Conservation (phyloP, 106 monocot species). For the Dioscorea zingiberensis region DNA sequence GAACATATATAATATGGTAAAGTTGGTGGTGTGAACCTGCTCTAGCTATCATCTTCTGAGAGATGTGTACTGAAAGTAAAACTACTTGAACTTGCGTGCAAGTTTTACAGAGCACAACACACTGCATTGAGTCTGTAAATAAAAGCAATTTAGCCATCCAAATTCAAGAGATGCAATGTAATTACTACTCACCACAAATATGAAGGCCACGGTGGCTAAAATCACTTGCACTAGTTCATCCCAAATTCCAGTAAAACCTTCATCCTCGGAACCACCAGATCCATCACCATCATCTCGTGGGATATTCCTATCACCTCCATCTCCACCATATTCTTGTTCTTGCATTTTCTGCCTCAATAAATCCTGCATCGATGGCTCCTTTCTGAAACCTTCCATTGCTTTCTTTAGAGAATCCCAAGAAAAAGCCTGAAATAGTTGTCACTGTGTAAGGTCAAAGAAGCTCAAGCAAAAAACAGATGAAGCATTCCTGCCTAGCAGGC, state of each 20-base stretch:
- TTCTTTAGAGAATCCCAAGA: conserved; percentile 26
- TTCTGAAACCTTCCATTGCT: conserved; percentile 13
- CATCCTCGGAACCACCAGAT: conserved; percentile 29
- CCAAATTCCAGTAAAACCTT: conserved; percentile 29
- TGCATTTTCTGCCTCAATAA: conserved; percentile 20
- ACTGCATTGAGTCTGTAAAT: no score
- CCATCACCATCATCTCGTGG: conserved; percentile 27
- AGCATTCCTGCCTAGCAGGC: background rate
- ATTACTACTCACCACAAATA: conserved; percentile 43
- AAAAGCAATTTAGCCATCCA: background rate
- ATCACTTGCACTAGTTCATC: conserved; percentile 56
- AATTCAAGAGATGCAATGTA: background rate
- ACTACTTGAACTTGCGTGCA: no score
- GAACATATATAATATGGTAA: no score
- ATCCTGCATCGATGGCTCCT: conserved; percentile 13
- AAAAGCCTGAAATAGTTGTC: conserved; percentile 11
- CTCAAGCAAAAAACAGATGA: background rate
- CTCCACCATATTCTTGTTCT: conserved; percentile 10
- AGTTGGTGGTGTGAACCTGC: no score
- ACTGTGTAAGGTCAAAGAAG: background rate
- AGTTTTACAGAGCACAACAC: no score
- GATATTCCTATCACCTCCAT: conserved; percentile 23
- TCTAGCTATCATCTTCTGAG: no score
- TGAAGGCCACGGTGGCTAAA: conserved; percentile 48
- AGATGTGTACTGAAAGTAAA: no score